Percentiles rank a stretch among this genome's conserved stretches.
phyloP scores from a whole-genome alignment of 345 rosid species.

The Laguncularia racemosa region DNA sequence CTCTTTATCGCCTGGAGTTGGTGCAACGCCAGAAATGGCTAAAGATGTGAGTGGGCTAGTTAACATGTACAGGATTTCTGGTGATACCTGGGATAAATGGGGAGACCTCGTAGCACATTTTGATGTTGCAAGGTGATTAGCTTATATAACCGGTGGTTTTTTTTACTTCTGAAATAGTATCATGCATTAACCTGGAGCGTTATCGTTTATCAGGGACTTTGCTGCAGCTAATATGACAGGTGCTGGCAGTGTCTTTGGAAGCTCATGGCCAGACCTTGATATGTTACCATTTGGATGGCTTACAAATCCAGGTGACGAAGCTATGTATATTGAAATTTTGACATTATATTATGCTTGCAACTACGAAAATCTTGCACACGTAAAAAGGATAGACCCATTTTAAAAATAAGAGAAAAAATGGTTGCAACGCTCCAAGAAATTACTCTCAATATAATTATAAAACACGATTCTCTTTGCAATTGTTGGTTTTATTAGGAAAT shows the following conservation, averaged over 20 bases:
- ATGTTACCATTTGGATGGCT: constrained; percentile 95
- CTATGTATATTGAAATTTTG: too few relatives aligned
- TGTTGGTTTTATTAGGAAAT: too few relatives aligned
- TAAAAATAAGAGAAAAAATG: too few relatives aligned
- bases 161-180: constrained; percentile 1
- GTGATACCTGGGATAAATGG: constrained; percentile 96
- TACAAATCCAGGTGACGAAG: constrained; percentile 60
- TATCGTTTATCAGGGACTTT: constrained; percentile 45
- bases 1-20: constrained; percentile 87
- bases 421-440: too few relatives aligned
- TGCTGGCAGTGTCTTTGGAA: constrained; percentile 52
- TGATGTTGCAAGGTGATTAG: constrained; percentile 57
- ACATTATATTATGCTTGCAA: not conserved
- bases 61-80: constrained; percentile 83
- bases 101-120: constrained; percentile 72
- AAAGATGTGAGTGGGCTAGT: constrained; percentile 52
- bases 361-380: too few relatives aligned
- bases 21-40: constrained; percentile 74
- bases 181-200: too few relatives aligned
- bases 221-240: constrained; percentile 62
- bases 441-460: too few relatives aligned
- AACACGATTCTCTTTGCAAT: too few relatives aligned
- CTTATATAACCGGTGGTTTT: not conserved
- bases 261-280: constrained; percentile 90
- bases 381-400: too few relatives aligned